Conservation (phyloP, 495 filamentous ascomycete genomes). For the Cryomyces antarcticus region DNA sequence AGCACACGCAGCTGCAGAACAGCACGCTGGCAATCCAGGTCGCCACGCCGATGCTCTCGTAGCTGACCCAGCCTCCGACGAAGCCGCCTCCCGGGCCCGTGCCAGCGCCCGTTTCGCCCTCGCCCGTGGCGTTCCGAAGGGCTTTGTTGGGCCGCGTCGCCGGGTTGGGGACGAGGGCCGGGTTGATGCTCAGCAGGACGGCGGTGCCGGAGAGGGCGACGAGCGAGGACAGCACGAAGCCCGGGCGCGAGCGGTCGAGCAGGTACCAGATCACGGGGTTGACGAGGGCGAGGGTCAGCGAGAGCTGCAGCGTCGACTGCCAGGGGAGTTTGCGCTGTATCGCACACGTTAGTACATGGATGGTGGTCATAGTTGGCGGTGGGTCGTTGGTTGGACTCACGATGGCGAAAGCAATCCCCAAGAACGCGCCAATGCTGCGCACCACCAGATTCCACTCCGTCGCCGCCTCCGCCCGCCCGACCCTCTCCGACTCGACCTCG, state of each 20-base stretch:
- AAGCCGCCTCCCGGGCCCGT: conserved; percentile 4
- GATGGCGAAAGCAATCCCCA: conserved; percentile 93
- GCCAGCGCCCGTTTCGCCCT: not conserved
- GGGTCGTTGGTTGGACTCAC: conserved; percentile 26
- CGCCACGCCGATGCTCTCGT: conserved; percentile 56
- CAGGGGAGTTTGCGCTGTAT: conserved; percentile 64
- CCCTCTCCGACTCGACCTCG: conserved; percentile 1
- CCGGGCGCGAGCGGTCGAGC: conserved; percentile 71
- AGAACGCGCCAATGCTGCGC: conserved; percentile 77
- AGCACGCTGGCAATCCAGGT: conserved; percentile 84
- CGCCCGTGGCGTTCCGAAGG: conserved; percentile 8
- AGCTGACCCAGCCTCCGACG: conserved; percentile 36
- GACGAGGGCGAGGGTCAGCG: conserved; percentile 70
- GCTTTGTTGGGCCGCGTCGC: conserved; percentile 9
- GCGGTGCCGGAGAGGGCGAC: conserved; percentile 58
- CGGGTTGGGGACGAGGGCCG: conserved; percentile 54
- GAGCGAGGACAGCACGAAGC: conserved; percentile 51
- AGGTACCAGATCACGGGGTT: conserved; percentile 95
- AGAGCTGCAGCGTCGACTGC: conserved; percentile 85
- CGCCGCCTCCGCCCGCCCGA: conserved; percentile 1
- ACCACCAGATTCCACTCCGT: conserved; percentile 61
- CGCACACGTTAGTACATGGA: conserved; percentile 5
- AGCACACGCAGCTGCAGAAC: conserved; percentile 86
- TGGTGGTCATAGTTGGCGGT: not conserved
- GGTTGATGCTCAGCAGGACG: conserved; percentile 48